Evolutionary conservation across 768 basidiomycete genomes (phyloP), one percentile per base, ranked within the genome.

Genomic region (Symmetrospora coprosmae): DNA sequence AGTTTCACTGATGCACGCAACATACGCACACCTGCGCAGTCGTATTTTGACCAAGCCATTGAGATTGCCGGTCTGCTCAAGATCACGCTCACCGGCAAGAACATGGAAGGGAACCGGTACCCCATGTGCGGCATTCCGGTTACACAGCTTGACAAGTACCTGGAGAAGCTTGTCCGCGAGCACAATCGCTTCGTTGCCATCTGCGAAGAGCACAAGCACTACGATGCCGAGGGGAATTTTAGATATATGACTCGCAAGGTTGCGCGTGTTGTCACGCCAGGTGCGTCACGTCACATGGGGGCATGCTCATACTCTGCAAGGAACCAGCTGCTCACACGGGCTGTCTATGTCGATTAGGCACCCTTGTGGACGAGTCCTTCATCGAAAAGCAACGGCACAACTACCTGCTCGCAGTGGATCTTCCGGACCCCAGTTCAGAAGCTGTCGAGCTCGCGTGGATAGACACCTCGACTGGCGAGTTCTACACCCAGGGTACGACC

Each of bases 51-150:
- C 38, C 90, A 90, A 77, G 88, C 90, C 6, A 73, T 75, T 19
- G 83, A 87, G 63, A 80, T 94, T 3, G 77, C 90, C 5, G 76
- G 76, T 30, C 75, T 91, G 23, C 78, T 94, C 6, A 81, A 81
- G 66, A 89, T 91, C 72, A 90, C 87, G 66, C 75, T 90, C 30
- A 83, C 88, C 2, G 80, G 80, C 50, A 80, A 83, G 59, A 79
- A 79, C 67, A 89, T 85, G 86, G 81, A 81, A 63, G 82, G 81
- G 17, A 58, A 21, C 25, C 77, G 78, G 50, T 76, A 87, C 43
- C 77, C 79, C n/a, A 92, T 96, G 85, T 87, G 87, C 68, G 91
- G 91, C 31, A 94, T 96, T 72, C 91, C 91, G 0, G 73, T 89
- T 21, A 71, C 78, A 66, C 85, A 90, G 66, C 78, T 91, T 34